Evolutionary conservation across 768 basidiomycete species (phyloP).

Genomic region (Pisolithus albus): DNA sequence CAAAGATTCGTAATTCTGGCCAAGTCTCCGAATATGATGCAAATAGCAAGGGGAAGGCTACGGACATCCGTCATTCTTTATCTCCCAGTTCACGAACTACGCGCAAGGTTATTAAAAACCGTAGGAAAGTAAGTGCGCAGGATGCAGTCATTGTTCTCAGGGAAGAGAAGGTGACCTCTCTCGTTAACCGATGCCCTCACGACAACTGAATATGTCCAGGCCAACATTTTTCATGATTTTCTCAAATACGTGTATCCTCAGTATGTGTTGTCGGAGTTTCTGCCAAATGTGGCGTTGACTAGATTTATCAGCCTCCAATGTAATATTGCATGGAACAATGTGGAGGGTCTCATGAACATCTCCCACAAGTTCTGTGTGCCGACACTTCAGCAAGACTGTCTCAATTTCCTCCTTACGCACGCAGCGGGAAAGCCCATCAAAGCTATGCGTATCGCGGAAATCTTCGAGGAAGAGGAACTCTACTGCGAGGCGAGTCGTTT

Average conservation of each 20-base stretch:
- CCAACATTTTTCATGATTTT: constrained; percentile 87
- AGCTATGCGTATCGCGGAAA: constrained; percentile 86
- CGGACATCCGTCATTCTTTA: constrained; percentile 1
- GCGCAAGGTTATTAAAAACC: constrained; percentile 36
- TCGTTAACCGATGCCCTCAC: not conserved
- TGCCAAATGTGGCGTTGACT: constrained; percentile 1
- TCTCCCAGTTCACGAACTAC: constrained; percentile 24
- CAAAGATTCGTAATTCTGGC: constrained; percentile 46
- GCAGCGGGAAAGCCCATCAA: constrained; percentile 91
- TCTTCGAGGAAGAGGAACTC: constrained; percentile 84
- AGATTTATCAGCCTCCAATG: constrained; percentile 60
- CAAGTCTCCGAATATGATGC: constrained; percentile 15
- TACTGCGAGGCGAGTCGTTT: constrained; percentile 90
- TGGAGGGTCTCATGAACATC: constrained; percentile 85
- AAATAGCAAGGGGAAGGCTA: constrained; percentile 17
- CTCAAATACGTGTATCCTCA: constrained; percentile 91
- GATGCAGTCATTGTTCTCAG: constrained; percentile 86
- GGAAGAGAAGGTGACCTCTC: constrained; percentile 65
- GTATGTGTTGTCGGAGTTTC: constrained; percentile 37
- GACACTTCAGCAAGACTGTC: constrained; percentile 72
- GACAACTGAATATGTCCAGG: constrained; percentile 31
- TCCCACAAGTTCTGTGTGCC: constrained; percentile 85
- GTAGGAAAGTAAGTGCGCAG: constrained; percentile 41
- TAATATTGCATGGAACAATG: constrained; percentile 94
- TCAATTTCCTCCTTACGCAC: constrained; percentile 83